Conservation (phyloP, 345 rosid species). For the Syzygium jambos region DNA sequence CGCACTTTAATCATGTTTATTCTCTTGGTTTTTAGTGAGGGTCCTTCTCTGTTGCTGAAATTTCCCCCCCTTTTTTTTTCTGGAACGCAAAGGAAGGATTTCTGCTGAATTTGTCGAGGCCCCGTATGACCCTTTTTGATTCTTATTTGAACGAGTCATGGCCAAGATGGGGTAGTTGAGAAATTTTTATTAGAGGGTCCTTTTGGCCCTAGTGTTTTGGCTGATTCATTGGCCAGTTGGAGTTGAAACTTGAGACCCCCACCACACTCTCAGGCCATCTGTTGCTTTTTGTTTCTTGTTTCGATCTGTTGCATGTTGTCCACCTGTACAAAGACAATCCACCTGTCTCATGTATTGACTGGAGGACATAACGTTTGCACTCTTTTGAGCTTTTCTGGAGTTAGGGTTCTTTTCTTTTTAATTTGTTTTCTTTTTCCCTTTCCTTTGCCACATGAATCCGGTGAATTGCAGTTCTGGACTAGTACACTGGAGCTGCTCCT, state of each 20-base stretch:
- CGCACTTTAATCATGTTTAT: background rate
- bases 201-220: background rate
- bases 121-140: background rate
- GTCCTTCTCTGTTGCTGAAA: background rate
- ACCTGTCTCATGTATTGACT: constrained; percentile 1
- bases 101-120: background rate
- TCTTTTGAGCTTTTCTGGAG: background rate
- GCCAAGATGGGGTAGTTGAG: background rate
- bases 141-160: background rate
- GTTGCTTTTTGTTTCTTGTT: background rate
- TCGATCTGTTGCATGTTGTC: constrained; percentile 12
- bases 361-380: background rate
- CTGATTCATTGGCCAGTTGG: background rate
- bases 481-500: background rate
- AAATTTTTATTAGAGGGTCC: background rate
- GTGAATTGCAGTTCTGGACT: background rate
- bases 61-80: background rate
- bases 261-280: background rate
- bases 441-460: background rate
- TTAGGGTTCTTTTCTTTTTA: constrained; percentile 1
- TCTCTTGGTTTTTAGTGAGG: background rate
- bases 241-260: background rate
- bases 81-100: background rate
- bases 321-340: constrained; percentile 8
- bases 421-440: background rate